These are phyloP conservation scores for Exobasidium cylindrosporum DNA, from an alignment of 1,284 basidiomycete species.

Conservation along the genomic window DNA sequence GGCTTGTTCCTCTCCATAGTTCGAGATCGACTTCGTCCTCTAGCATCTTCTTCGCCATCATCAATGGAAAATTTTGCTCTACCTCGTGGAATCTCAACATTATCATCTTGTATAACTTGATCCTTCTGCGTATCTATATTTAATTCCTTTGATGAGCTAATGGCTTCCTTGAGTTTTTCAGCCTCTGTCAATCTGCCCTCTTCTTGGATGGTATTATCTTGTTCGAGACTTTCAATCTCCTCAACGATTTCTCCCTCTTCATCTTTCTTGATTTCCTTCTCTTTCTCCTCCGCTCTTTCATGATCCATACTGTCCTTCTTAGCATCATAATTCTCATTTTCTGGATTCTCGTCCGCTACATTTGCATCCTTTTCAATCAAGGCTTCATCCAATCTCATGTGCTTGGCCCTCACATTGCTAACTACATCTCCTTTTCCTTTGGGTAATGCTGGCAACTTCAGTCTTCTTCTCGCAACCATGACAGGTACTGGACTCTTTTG, in stretches of 20 bases:
- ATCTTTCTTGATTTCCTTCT: conserved; percentile 22
- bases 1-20: neutral
- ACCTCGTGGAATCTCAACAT: neutral
- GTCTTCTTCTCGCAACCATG: conserved; percentile 63
- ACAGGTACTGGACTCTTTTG: conserved; percentile 87
- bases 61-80: neutral
- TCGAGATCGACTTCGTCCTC: conserved; percentile 3
- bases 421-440: conserved; percentile 52
- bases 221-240: too few relatives aligned
- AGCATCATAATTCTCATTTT: conserved; percentile 20
- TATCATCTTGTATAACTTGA: too few relatives aligned
- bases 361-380: conserved; percentile 45
- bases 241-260: too few relatives aligned
- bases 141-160: too few relatives aligned
- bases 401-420: conserved; percentile 41
- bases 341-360: conserved; percentile 20
- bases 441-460: conserved; percentile 47
- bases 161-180: too few relatives aligned
- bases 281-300: neutral
- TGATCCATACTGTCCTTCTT: neutral
- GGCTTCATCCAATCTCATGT: conserved; percentile 51
- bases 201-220: too few relatives aligned
- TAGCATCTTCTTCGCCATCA: neutral
- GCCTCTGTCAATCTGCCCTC: too few relatives aligned
- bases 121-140: too few relatives aligned